A percentile compares a stretch with the other conserved stretches of the same genome.
Conservation (phyloP, 495 filamentous ascomycete species). For the Lepraria neglecta region DNA sequence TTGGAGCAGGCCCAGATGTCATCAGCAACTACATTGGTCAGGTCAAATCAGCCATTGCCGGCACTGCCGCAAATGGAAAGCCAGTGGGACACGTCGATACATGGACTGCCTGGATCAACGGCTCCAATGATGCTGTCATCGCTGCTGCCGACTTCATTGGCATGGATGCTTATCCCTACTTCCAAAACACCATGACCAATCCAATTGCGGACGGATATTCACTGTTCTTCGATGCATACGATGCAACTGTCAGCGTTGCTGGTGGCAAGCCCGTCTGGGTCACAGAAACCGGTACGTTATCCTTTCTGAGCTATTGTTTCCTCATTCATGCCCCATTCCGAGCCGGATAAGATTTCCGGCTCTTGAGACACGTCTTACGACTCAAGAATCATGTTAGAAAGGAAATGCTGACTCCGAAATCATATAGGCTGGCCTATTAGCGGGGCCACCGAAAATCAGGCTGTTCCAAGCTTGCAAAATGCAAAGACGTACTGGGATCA, state of each 20-base stretch:
- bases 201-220: conserved; percentile 52
- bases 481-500: conserved; percentile 73
- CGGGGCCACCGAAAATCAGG: conserved; percentile 54
- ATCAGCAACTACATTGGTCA: conserved; percentile 61
- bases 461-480: conserved; percentile 58
- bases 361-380: too few relatives aligned
- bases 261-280: conserved; percentile 73
- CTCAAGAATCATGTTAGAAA: too few relatives aligned
- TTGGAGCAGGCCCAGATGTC: conserved; percentile 51
- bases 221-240: conserved; percentile 59
- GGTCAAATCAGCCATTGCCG: conserved; percentile 51
- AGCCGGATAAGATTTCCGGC: too few relatives aligned
- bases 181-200: conserved; percentile 64
- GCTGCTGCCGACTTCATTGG: conserved; percentile 69
- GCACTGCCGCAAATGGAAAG: conserved; percentile 49
- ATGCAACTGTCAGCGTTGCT: conserved; percentile 50
- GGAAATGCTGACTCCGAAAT: too few relatives aligned
- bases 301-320: too few relatives aligned
- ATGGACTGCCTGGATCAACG: conserved; percentile 79
- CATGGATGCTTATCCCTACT: conserved; percentile 53
- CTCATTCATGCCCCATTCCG: too few relatives aligned
- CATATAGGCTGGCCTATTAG: conserved; percentile 59
- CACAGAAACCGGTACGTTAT: conserved; percentile 62
- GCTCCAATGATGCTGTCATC: conserved; percentile 63
- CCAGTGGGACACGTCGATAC: conserved; percentile 86